Base-by-base conservation (phyloP, 1,139 yeast species). In the Magnusiomyces fungicola region DNA sequence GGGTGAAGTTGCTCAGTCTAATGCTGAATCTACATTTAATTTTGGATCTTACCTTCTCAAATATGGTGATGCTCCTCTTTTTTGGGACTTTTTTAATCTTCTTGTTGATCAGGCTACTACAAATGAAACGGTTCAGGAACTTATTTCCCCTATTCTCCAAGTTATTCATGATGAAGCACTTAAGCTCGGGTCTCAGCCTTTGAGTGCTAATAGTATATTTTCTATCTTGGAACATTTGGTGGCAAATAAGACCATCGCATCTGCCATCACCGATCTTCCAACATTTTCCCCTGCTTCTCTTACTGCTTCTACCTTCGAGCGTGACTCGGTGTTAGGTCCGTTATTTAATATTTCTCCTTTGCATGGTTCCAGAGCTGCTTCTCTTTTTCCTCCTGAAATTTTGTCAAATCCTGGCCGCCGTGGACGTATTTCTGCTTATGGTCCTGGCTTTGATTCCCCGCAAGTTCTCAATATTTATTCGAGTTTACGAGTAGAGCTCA, bases 261-360 rank as follows among this genome's bases (percentile, higher is more conserved):
- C 78, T 0, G 63, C 74, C 1, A 75, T 89, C 55, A 73, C 87
- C 1, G 70, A 76, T 53, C 67, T 83, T 27, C 76, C 77, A 47
- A 75, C 76, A 0, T 85, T 82, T 40, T 46, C 52, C 27, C 54
- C 80, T 43, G 70, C 71, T 38, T 69, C 64, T 47, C 53, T 53
- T 44, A 55, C 57, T 44, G 67, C 84, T 1, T 68, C 75, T 12
- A 75, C 75, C 43, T 76, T 76, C 56, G 95, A 85, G 59, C 69
- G 69, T 27, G 70, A 72, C 33, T 80, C 96, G 0, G 64, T 87
- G 12, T 68, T 90, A 50, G 97, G 97, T 1, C 86, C 95, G 2
- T 71, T 88, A 38, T 74, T 88, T 52, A 72, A 82, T 50, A 67
- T 88, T 21, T 86, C 96, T 0, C 96, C 96, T 0, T 68, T 89